A percentile compares a stretch with the other conserved stretches of the same genome.
Evolutionary conservation across 305 asterid species (phyloP).

Genomic region (Fraxinus baroniana): DNA sequence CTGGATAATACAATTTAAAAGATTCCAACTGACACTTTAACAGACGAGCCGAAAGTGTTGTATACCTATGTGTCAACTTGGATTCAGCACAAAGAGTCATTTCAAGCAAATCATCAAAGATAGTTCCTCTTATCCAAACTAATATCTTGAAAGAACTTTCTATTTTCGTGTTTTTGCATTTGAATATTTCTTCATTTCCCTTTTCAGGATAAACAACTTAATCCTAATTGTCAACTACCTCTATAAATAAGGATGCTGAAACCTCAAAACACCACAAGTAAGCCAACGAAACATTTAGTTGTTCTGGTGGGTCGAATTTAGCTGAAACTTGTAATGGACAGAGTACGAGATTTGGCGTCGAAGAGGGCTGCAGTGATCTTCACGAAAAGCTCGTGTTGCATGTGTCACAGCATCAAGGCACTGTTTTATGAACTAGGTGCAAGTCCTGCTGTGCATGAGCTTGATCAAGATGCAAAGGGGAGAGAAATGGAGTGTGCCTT

Average conservation of each 20-base stretch:
- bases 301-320: background rate
- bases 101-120: constrained; percentile 27
- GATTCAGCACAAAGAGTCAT: constrained; percentile 21
- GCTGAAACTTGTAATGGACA: constrained; percentile 30
- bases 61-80: constrained; percentile 37
- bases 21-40: background rate
- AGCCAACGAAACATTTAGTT: background rate
- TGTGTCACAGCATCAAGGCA: constrained; percentile 58
- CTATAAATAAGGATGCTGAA: constrained; percentile 35
- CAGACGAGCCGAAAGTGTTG: background rate
- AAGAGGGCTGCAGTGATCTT: constrained; percentile 52
- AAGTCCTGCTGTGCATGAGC: constrained; percentile 54
- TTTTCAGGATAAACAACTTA: constrained; percentile 13
- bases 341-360: constrained; percentile 41
- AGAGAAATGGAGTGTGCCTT: constrained; percentile 48
- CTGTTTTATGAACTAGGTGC: constrained; percentile 55
- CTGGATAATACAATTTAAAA: background rate
- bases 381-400: constrained; percentile 62
- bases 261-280: constrained; percentile 12
- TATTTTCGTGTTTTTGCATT: constrained; percentile 19
- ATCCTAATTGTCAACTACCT: constrained; percentile 13
- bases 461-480: constrained; percentile 41
- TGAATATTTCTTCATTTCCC: background rate
- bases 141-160: constrained; percentile 15
- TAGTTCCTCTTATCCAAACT: constrained; percentile 31